Conservation (phyloP, 208 protist species). For the Trypanosoma boissoni region DNA sequence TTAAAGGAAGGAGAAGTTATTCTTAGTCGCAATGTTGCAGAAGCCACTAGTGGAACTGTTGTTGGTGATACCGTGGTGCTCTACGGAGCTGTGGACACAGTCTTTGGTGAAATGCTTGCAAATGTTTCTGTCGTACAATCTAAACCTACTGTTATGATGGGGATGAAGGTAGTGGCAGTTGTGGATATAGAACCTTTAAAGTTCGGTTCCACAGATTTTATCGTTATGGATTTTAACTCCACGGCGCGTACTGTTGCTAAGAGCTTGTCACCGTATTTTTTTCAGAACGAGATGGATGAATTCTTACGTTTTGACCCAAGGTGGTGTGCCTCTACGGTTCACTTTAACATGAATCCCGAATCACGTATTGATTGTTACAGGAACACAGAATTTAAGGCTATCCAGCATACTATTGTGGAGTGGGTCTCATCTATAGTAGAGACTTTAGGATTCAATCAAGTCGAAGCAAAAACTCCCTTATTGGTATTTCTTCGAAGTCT, state of each 20-base stretch:
- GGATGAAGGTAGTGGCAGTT: constrained; percentile 26
- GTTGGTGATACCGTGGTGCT: constrained; percentile 38
- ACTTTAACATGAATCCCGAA: constrained; percentile 38
- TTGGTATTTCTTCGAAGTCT: constrained; percentile 52
- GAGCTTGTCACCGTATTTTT: constrained; percentile 24
- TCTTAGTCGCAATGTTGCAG: constrained; percentile 11
- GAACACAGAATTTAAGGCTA: constrained; percentile 35
- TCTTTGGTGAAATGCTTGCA: constrained; percentile 21
- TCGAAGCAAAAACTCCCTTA: constrained; percentile 51
- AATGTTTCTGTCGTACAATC: neutral
- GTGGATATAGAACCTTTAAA: constrained; percentile 28
- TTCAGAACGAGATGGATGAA: neutral
- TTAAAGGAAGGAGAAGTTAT: constrained; percentile 21
- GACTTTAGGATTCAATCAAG: constrained; percentile 61
- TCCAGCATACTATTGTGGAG: constrained; percentile 34
- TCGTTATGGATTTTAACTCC: constrained; percentile 28
- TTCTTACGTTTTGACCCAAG: constrained; percentile 16
- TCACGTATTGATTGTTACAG: constrained; percentile 34
- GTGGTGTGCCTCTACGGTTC: constrained; percentile 31
- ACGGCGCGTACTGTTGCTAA: constrained; percentile 25
- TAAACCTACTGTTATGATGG: constrained; percentile 1
- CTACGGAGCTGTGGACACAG: constrained; percentile 6
- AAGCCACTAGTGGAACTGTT: constrained; percentile 9
- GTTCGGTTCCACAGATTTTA: constrained; percentile 25
- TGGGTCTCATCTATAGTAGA: constrained; percentile 51